Evolutionary conservation across 2,329 filamentous ascomycete species (phyloP), one percentile per base, ranked within the genome.

Genomic region (Fusarium sp.): DNA sequence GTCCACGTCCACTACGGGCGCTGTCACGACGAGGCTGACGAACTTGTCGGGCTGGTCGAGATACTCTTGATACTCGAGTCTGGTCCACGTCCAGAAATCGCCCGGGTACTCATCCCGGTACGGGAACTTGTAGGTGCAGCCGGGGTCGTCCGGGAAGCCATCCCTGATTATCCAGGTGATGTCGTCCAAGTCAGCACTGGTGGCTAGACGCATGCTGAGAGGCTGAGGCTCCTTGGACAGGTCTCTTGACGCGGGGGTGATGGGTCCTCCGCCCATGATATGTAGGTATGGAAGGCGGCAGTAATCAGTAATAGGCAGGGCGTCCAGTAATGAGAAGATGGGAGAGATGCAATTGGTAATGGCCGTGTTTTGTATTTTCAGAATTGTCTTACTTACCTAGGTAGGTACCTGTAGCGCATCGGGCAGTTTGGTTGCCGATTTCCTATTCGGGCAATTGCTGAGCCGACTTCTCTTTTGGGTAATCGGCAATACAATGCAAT

Each of bases 11-110:
- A 35, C 13, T 13, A 44, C 29, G 0, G 57, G 25, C 3, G 59
- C 46, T 12, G 42, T 43, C 1, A 44, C 57, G 6, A 45, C 6
- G 1, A 40, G 13, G 1, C 44, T 22, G 9, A 9, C 22, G 0
- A 56, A 55, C 11, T 61, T 62, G 2, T 57, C 42, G 1, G 43
- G 42, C 0, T 50, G 43, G 4, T 45, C 13, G 2, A 62, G 44
- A 3, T 61, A 46, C 11, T 57, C 52, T 3, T 41, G 42, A 3
- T 62, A 56, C 22, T 61, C 59, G 6, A 45, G 19, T 9, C 43
- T 45, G 5, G 57, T 62, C 57, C 52, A 61, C 29, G 48, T 48
- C 52, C 26, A 31, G 2, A 62, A 62, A 2, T 61, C 58, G 0
- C 9, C 11, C 1, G 46, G 46, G 3, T 50, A 50, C 2, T 36